These are phyloP conservation scores for Sinapis alba DNA, from an alignment of 441 rosid genomes.

Conservation along the genomic window DNA sequence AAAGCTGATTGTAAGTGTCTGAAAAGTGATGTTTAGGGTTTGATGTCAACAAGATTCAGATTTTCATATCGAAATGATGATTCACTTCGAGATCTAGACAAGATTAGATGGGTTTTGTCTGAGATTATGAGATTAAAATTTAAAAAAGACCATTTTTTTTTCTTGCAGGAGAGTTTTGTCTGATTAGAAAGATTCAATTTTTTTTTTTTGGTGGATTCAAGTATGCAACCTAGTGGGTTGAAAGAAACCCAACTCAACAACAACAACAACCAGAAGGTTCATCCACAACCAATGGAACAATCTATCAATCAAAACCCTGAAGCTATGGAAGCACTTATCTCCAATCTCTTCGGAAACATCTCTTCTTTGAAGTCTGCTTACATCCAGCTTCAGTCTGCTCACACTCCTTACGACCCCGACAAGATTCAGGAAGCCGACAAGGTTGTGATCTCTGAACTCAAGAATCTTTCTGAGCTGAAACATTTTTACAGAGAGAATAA, in stretches of 20 bases:
- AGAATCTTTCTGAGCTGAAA: conserved; percentile 83
- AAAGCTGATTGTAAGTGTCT: conserved; percentile 23
- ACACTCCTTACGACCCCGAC: conserved; percentile 93
- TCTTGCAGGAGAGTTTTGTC: conserved; percentile 24
- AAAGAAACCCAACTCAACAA: conserved; percentile 90
- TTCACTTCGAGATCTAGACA: conserved; percentile 17
- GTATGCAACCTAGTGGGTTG: conserved; percentile 90
- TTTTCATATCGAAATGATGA: neutral
- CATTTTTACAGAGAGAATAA: conserved; percentile 85
- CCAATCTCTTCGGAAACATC: conserved; percentile 76
- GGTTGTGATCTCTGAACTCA: conserved; percentile 79
- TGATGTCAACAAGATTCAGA: neutral
- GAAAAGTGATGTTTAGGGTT: neutral
- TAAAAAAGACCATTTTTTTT: neutral
- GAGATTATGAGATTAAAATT: neutral
- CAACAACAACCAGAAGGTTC: conserved; percentile 80
- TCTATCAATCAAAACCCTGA: conserved; percentile 78
- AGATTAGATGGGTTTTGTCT: neutral
- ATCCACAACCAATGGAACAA: conserved; percentile 99
- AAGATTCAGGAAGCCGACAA: conserved; percentile 94
- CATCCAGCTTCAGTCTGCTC: conserved; percentile 91
- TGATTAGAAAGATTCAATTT: conserved; percentile 20
- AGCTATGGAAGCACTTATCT: conserved; percentile 80
- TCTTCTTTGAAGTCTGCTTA: conserved; percentile 91
- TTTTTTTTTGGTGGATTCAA: conserved; percentile 46